A percentile compares a stretch with the other conserved stretches of the same genome.
phyloP scores from a whole-genome alignment of 2,329 filamentous ascomycete species.

The Boeremia lycopersici region DNA sequence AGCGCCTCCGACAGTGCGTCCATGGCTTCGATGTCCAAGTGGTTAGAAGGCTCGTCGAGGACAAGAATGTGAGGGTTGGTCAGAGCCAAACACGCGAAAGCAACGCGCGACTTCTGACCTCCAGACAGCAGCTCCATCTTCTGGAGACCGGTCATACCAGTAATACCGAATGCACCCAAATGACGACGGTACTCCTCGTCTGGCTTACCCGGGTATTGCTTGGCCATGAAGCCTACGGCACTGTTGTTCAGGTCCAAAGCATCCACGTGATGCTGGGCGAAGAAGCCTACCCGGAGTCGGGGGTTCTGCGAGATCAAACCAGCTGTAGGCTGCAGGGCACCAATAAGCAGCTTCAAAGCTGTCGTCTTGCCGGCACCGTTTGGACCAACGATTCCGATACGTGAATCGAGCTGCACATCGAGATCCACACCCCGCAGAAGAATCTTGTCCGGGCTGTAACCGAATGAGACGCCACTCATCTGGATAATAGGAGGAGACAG shows the following conservation, averaged over 20 bases:
- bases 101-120: conserved; percentile 97
- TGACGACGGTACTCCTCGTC: conserved; percentile 98
- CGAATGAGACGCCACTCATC: conserved; percentile 91
- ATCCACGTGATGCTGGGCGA: conserved; percentile 98
- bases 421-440: conserved; percentile 87
- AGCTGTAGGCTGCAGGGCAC: conserved; percentile 74
- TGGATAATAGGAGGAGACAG: conserved; percentile 96
- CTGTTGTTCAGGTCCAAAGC: conserved; percentile 87
- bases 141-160: conserved; percentile 93
- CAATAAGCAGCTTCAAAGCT: conserved; percentile 95
- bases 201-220: conserved; percentile 83
- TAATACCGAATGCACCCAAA: conserved; percentile 83
- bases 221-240: conserved; percentile 95
- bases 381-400: conserved; percentile 98
- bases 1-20: conserved; percentile 88
- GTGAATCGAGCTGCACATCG: conserved; percentile 95
- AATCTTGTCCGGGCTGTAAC: conserved; percentile 79
- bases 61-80: conserved; percentile 96
- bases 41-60: conserved; percentile 97
- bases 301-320: conserved; percentile 89
- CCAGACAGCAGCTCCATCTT: conserved; percentile 94
- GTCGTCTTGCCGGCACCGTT: conserved; percentile 99
- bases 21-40: conserved; percentile 99
- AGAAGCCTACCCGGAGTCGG: conserved; percentile 90
- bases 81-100: conserved; percentile 93